These are phyloP conservation scores for Leccinum solheimii DNA, from an alignment of 1,284 basidiomycete species.

Conservation along the genomic window DNA sequence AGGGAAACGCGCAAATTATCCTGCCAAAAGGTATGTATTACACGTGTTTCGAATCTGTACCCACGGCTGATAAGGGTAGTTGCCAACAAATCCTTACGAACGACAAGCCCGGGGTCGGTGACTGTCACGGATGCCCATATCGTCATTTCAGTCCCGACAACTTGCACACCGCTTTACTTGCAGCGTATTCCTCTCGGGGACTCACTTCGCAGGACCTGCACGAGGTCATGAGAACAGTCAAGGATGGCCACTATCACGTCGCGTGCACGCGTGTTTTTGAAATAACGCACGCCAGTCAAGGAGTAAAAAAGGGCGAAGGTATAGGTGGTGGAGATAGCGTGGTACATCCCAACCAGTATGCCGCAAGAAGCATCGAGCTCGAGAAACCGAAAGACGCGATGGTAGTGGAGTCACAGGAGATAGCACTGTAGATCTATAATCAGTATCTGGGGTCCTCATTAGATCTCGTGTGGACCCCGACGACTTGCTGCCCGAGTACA, in stretches of 20 bases:
- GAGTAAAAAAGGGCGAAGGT: slow-evolving; percentile 89
- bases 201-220: slow-evolving; percentile 68
- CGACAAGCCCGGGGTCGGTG: slow-evolving; percentile 72
- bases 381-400: slow-evolving; percentile 43
- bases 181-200: slow-evolving; percentile 70
- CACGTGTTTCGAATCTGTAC: background rate
- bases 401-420: slow-evolving; percentile 24
- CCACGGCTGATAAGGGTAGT: slow-evolving; percentile 43
- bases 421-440: slow-evolving; percentile 1
- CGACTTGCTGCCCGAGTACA: background rate
- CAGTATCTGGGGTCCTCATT: slow-evolving; percentile 20
- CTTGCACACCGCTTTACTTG: slow-evolving; percentile 75
- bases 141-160: slow-evolving; percentile 88
- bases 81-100: slow-evolving; percentile 88
- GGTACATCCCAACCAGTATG: slow-evolving; percentile 92
- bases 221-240: slow-evolving; percentile 87
- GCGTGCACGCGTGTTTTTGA: slow-evolving; percentile 98
- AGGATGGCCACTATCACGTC: slow-evolving; percentile 87
- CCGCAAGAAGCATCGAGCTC: slow-evolving; percentile 67
- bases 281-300: slow-evolving; percentile 76
- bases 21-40: slow-evolving; percentile 76
- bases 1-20: slow-evolving; percentile 92
- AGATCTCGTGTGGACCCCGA: slow-evolving; percentile 22
- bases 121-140: slow-evolving; percentile 94
- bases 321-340: slow-evolving; percentile 87